These are phyloP conservation scores for Claviceps lovelessii DNA, from an alignment of 2,329 filamentous ascomycete species.

Conservation along the genomic window DNA sequence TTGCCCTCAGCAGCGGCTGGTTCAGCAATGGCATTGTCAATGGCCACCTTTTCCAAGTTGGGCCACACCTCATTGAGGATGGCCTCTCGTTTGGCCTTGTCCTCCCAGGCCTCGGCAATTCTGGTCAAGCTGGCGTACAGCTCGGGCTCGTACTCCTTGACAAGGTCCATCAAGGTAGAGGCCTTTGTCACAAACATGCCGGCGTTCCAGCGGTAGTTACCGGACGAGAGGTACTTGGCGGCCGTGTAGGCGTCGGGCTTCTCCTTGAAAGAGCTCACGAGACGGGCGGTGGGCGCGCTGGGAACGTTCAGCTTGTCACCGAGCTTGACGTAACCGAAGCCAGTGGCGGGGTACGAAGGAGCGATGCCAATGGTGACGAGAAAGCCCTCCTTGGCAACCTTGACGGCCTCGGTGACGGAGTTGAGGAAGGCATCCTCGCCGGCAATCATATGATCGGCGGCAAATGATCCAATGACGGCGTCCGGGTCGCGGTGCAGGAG, in stretches of 20 bases:
- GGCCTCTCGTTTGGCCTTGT: conserved; percentile 9
- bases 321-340: conserved; percentile 14
- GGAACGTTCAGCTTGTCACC: conserved; percentile 11
- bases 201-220: conserved; percentile 15
- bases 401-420: conserved; percentile 13
- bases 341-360: conserved; percentile 14
- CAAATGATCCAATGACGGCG: conserved; percentile 14
- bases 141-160: conserved; percentile 12
- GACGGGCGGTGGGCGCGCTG: conserved; percentile 10
- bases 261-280: conserved; percentile 15
- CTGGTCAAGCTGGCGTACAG: conserved; percentile 10
- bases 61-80: conserved; percentile 13
- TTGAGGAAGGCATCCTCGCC: conserved; percentile 14
- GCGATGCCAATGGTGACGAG: conserved; percentile 15
- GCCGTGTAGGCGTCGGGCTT: conserved; percentile 15
- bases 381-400: conserved; percentile 13
- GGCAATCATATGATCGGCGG: conserved; percentile 15
- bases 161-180: conserved; percentile 13
- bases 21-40: conserved; percentile 15
- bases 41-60: conserved; percentile 13
- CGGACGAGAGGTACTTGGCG: conserved; percentile 13
- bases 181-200: conserved; percentile 16
- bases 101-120: conserved; percentile 13
- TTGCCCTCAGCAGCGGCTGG: conserved; percentile 14
- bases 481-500: conserved; percentile 12